phyloP scores from a whole-genome alignment of 208 protist genomes.

The Crithidia bombi region DNA sequence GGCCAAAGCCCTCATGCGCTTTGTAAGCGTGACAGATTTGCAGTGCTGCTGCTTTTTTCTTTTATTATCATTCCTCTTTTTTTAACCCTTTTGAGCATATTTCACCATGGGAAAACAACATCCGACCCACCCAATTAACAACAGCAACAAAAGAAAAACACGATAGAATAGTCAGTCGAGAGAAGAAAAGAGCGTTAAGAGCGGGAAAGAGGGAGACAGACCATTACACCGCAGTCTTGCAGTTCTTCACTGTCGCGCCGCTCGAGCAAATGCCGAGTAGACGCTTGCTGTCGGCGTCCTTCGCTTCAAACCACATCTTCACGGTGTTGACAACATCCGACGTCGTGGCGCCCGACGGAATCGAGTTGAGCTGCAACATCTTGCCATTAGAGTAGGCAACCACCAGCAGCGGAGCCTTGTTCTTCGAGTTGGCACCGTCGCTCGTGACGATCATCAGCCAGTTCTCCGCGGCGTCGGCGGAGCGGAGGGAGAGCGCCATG shows the following conservation, averaged over 20 bases:
- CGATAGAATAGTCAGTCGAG: too few relatives aligned
- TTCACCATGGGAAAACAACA: too few relatives aligned
- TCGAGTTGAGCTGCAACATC: constrained; percentile 50
- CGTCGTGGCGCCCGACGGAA: constrained; percentile 26
- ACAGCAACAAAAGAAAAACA: too few relatives aligned
- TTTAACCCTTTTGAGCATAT: too few relatives aligned
- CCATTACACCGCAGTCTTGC: constrained; percentile 16
- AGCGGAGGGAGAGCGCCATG: constrained; percentile 49
- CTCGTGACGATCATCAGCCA: constrained; percentile 76
- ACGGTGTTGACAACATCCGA: constrained; percentile 59
- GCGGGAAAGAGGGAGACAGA: not conserved
- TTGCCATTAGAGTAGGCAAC: constrained; percentile 60
- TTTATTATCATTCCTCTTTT: too few relatives aligned
- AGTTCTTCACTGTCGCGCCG: constrained; percentile 58
- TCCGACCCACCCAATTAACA: too few relatives aligned
- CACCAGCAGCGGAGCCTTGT: constrained; percentile 57
- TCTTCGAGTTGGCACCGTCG: constrained; percentile 43
- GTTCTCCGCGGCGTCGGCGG: constrained; percentile 45
- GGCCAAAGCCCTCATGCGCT: too few relatives aligned
- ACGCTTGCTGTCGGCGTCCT: constrained; percentile 5
- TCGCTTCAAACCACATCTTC: constrained; percentile 58
- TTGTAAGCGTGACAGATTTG: too few relatives aligned
- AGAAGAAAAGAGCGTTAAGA: too few relatives aligned
- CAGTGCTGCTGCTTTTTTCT: too few relatives aligned
- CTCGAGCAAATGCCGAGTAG: constrained; percentile 70